Conservation (phyloP, 2,329 filamentous ascomycete genomes). For the Talaromyces sp. region DNA sequence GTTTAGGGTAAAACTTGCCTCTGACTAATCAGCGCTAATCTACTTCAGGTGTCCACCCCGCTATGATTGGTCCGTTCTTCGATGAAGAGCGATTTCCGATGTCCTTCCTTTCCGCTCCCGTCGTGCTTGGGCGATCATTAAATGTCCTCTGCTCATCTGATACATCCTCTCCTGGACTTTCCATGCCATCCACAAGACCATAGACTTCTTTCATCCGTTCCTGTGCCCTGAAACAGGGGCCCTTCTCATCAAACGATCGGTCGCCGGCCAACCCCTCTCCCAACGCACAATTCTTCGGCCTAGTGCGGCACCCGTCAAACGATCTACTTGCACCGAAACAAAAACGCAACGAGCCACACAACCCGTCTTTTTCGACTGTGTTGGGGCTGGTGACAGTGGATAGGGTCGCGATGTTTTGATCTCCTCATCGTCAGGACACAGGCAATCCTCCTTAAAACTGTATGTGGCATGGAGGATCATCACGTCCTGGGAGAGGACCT, state of each 20-base stretch:
- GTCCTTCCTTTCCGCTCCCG: background rate
- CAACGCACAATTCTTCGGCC: background rate
- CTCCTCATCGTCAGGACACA: background rate
- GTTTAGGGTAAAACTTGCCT: background rate
- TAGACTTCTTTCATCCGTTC: background rate
- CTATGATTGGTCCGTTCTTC: background rate
- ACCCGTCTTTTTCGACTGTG: background rate
- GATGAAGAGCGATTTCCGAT: background rate
- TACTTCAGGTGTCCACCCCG: background rate
- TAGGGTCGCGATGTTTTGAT: background rate
- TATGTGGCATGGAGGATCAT: slow-evolving; percentile 18
- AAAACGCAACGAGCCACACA: background rate
- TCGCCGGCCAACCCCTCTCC: background rate
- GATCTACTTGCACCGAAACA: background rate
- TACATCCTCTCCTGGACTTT: background rate
- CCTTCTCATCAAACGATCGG: background rate
- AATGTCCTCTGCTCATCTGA: background rate
- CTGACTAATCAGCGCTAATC: background rate
- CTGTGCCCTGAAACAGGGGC: background rate
- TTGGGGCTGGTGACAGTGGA: background rate
- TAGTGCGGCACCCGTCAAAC: background rate
- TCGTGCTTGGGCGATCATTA: background rate
- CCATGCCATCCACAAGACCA: background rate
- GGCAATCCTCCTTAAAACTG: background rate
- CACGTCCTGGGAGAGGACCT: slow-evolving; percentile 41